Evolutionary conservation across 2,329 filamentous ascomycete genomes (phyloP), one percentile per base, ranked within the genome.

Genomic region (Sporothrix pseudoabietina): DNA sequence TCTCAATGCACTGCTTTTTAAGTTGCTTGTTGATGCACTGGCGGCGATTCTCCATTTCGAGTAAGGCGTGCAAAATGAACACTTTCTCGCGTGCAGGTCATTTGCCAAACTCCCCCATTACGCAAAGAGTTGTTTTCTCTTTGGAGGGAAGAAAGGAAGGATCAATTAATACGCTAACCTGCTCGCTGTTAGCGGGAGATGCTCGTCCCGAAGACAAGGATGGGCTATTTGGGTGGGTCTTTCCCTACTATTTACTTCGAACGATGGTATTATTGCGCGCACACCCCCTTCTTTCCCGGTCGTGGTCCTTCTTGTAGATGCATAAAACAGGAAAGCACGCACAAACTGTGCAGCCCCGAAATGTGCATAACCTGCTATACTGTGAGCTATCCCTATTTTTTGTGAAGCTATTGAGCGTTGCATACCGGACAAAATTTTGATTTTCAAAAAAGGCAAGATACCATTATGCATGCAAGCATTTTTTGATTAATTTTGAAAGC

Each of bases 121-220:
- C 32, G 59, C 59, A 63, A 12, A n/a, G 16, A 26, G 26, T 2
- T 26, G 26, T 26, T 26, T 26, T 26, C 26, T 35, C 8, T 35
- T 8, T 35, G 35, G 8, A 35, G 35, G 8, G 35, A 8, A 35
- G 35, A 41, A 12, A n/a, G 16, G 10, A 44, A 44, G 41, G 63
- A 26, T 7, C 39, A 65, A 26, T 44, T 26, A 22, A 68, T 52
- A 52, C 63, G 63, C 63, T 52, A 68, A 22, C 44, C 63, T 10
- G n/a, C n/a, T 44, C 35, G 44, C 44, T 68, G 44, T 52, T 65
- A 66, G 71, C 71, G 71, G 71, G 71, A 57, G 71, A 66, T 72
- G 71, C 59, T 57, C 71, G 65, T 69, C 63, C 71, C 71, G 55
- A 69, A 39, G 54, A 30, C 63, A 35, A 22, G 71, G 71, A 52